Evolutionary conservation across 768 basidiomycete species (phyloP).

Genomic region (Suillus clintonianus): DNA sequence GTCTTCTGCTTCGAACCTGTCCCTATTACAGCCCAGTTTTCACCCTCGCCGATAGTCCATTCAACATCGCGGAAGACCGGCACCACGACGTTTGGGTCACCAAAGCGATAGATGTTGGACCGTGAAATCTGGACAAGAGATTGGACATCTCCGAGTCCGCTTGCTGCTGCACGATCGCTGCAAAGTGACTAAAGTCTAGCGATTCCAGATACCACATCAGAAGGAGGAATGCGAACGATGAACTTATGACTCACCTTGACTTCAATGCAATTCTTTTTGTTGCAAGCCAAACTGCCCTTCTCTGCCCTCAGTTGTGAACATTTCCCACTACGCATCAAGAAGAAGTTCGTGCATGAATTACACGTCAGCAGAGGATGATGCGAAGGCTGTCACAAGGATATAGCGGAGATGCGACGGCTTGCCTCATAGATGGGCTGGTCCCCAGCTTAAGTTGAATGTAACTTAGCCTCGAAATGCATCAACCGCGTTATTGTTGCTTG

Average conservation of each 20-base stretch:
- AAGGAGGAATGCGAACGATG: neutral
- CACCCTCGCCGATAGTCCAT: constrained; percentile 61
- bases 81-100: constrained; percentile 45
- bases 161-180: neutral
- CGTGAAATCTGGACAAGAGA: constrained; percentile 48
- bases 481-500: no score
- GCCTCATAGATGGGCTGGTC: no score
- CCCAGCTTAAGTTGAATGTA: no score
- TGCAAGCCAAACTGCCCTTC: neutral
- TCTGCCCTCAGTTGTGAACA: neutral
- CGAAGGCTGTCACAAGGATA: no score
- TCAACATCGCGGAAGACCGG: constrained; percentile 55
- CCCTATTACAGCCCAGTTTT: constrained; percentile 79
- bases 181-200: neutral
- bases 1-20: constrained; percentile 65
- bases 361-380: neutral
- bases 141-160: constrained; percentile 20
- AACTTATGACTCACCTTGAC: neutral
- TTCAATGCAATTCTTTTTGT: neutral
- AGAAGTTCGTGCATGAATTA: neutral
- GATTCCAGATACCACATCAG: neutral
- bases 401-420: no score
- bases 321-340: neutral
- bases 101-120: constrained; percentile 60
- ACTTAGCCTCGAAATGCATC: no score